Evolutionary conservation across 2,329 filamentous ascomycete genomes (phyloP).

Genomic region (Aspergillus clavatus): DNA sequence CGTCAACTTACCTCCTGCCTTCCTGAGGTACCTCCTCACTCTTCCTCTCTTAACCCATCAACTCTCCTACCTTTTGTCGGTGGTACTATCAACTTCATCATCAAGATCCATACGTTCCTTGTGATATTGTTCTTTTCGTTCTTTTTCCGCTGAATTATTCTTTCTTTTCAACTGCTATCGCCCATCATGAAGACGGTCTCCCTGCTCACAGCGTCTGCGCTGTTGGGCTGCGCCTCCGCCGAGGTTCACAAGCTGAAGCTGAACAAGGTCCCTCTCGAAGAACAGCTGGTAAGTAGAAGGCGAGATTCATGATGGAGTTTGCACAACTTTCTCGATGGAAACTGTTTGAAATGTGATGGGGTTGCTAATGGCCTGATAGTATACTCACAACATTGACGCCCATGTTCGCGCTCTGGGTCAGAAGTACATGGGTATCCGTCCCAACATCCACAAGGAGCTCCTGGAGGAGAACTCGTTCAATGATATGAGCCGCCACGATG

Average conservation of each 20-base stretch:
- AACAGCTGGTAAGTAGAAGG: slow-evolving; percentile 72
- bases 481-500: slow-evolving; percentile 64
- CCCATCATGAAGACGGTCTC: slow-evolving; percentile 76
- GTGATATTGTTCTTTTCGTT: slow-evolving; percentile 5
- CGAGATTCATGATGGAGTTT: slow-evolving; percentile 2
- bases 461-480: slow-evolving; percentile 71
- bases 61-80: slow-evolving; percentile 19
- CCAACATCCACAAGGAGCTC: slow-evolving; percentile 65
- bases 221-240: slow-evolving; percentile 77
- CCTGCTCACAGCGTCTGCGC: slow-evolving; percentile 70
- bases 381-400: slow-evolving; percentile 70
- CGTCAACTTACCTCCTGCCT: slow-evolving; percentile 14
- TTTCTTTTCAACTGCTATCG: slow-evolving; percentile 6
- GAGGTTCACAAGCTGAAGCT: slow-evolving; percentile 95
- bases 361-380: slow-evolving; percentile 45
- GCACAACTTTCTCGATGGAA: not conserved
- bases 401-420: slow-evolving; percentile 81
- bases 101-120: slow-evolving; percentile 1
- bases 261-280: slow-evolving; percentile 86
- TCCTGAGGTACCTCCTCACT: slow-evolving; percentile 14
- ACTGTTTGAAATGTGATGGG: not conserved
- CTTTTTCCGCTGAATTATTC: slow-evolving; percentile 1
- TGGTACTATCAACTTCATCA: slow-evolving; percentile 19
- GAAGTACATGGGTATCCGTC: slow-evolving; percentile 89
- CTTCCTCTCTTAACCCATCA: slow-evolving; percentile 29